phyloP scores from a whole-genome alignment of 306 rosid genomes.

The Trichosanthes cucumerina region DNA sequence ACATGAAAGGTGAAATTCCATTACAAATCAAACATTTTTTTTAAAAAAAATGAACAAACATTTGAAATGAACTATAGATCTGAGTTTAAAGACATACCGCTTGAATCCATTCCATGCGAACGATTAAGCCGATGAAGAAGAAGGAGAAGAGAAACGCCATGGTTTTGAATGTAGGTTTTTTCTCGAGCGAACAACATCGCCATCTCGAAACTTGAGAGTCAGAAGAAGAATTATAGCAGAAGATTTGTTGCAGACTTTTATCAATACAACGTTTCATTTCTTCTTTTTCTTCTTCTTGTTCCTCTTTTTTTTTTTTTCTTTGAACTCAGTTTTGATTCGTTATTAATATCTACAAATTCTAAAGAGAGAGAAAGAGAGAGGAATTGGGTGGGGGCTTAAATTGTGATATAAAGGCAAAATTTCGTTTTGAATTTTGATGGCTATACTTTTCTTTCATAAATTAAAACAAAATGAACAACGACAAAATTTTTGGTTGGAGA shows the following conservation, averaged over 20 bases:
- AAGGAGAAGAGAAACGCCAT: not conserved
- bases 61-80: no score
- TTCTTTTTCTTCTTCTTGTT: not conserved
- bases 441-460: no score
- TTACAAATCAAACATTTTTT: no score
- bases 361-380: not conserved
- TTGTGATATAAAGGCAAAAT: no score
- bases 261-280: constrained; percentile 29
- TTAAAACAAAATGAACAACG: no score
- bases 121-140: constrained; percentile 15
- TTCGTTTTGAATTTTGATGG: no score
- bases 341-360: no score
- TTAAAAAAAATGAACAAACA: no score
- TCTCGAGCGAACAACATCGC: constrained; percentile 6
- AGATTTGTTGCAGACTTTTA: constrained; percentile 15
- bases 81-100: constrained; percentile 15
- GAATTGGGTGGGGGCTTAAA: not conserved
- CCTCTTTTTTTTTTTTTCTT: not conserved
- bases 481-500: no score
- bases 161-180: constrained; percentile 5
- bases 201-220: constrained; percentile 10
- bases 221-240: constrained; percentile 11
- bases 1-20: no score
- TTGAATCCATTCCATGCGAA: constrained; percentile 15
- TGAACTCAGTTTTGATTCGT: not conserved